A percentile compares a stretch with the other conserved stretches of the same genome.
Conservation (phyloP, 2,329 filamentous ascomycete species). For the Fusarium sulawesiense region DNA sequence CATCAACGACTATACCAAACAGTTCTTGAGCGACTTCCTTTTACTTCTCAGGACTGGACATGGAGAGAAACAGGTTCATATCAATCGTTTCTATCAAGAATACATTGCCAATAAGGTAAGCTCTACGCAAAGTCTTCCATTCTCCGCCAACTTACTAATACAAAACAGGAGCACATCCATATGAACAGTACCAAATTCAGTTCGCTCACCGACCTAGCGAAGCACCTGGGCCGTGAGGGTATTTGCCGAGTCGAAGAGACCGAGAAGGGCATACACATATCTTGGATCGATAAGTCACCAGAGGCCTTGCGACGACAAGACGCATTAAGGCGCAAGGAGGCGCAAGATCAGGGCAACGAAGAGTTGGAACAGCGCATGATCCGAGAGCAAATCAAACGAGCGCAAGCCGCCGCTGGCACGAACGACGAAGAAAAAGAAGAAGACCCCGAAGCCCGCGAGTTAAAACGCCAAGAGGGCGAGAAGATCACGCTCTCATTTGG, state of each 20-base stretch:
- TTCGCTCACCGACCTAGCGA: slow-evolving; percentile 84
- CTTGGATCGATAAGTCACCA: slow-evolving; percentile 92
- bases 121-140: too few relatives aligned
- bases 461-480: slow-evolving; percentile 76
- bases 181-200: slow-evolving; percentile 61
- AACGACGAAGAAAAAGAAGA: slow-evolving; percentile 56
- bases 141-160: not conserved
- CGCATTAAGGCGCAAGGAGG: slow-evolving; percentile 83
- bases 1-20: slow-evolving; percentile 82
- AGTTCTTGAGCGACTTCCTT: slow-evolving; percentile 86
- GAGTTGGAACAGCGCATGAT: slow-evolving; percentile 87
- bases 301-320: slow-evolving; percentile 85
- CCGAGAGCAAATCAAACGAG: slow-evolving; percentile 83
- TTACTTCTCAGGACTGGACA: slow-evolving; percentile 83
- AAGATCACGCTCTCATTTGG: slow-evolving; percentile 80
- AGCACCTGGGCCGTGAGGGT: slow-evolving; percentile 85
- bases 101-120: slow-evolving; percentile 80
- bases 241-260: slow-evolving; percentile 92
- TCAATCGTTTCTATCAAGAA: slow-evolving; percentile 95
- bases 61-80: slow-evolving; percentile 87
- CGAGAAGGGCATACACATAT: slow-evolving; percentile 83
- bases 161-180: slow-evolving; percentile 76
- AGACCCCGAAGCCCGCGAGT: slow-evolving; percentile 56
- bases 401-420: slow-evolving; percentile 64
- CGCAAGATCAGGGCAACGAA: slow-evolving; percentile 90